These are phyloP conservation scores for Babesia gibsoni DNA, from an alignment of 169 alveolate species.

Conservation along the genomic window DNA sequence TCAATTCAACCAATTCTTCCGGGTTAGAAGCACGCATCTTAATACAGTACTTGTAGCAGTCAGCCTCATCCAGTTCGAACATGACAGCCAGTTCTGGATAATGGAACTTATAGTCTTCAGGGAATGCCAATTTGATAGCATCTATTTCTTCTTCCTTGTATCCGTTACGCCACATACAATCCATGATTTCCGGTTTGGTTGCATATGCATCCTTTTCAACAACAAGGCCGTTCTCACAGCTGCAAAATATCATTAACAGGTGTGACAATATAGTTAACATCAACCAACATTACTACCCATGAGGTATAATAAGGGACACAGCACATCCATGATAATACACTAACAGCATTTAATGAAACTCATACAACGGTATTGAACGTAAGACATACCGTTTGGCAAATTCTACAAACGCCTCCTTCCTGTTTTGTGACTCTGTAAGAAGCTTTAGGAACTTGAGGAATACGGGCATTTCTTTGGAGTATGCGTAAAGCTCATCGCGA, in stretches of 20 bases:
- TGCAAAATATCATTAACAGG: neutral
- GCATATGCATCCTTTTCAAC: constrained; percentile 84
- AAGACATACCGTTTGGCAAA: constrained; percentile 76
- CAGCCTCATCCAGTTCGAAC: constrained; percentile 80
- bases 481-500: constrained; percentile 74
- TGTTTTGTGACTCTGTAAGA: constrained; percentile 76
- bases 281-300: neutral
- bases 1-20: constrained; percentile 78
- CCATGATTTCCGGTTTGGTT: constrained; percentile 79
- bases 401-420: constrained; percentile 75
- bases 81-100: constrained; percentile 83
- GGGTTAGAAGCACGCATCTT: constrained; percentile 80
- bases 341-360: no score
- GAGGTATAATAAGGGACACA: neutral
- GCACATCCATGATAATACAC: no score
- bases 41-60: constrained; percentile 81
- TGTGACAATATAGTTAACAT: neutral
- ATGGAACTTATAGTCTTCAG: constrained; percentile 80
- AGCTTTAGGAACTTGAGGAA: constrained; percentile 80
- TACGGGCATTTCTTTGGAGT: constrained; percentile 81
- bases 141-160: constrained; percentile 78
- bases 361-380: no score
- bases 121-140: constrained; percentile 82
- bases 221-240: constrained; percentile 82
- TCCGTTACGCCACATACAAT: constrained; percentile 83